Conservation (phyloP, 2,329 filamentous ascomycete species). For the Aspergillus fumigatiaffinis region DNA sequence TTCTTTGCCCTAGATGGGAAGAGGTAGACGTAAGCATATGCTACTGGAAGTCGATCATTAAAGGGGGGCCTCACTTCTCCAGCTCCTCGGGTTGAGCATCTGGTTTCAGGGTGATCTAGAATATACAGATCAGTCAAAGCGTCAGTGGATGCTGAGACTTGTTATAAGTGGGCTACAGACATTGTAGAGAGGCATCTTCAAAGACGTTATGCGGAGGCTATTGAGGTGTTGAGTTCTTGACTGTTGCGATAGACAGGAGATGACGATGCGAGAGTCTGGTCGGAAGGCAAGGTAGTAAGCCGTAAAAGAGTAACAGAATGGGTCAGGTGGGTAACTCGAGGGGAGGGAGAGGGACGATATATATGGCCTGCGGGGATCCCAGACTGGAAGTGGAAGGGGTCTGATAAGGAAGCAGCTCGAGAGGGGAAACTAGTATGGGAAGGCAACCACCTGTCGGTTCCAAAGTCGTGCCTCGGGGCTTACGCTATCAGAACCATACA, state of each 20-base stretch:
- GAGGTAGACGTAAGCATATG: slow-evolving; percentile 11
- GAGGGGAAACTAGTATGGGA: background rate
- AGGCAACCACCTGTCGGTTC: background rate
- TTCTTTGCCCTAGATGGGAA: slow-evolving; percentile 64
- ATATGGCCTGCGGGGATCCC: background rate
- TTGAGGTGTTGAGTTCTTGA: background rate
- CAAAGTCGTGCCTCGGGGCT: background rate
- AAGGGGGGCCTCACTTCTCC: slow-evolving; percentile 52
- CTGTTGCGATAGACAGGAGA: background rate
- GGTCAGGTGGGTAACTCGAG: background rate
- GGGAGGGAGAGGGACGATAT: background rate
- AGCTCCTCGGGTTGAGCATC: slow-evolving; percentile 64
- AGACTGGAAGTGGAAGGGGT: background rate
- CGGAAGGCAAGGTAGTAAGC: background rate
- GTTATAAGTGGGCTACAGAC: slow-evolving; percentile 18
- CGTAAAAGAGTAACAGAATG: background rate
- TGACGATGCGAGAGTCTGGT: background rate
- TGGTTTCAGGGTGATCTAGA: slow-evolving; percentile 74
- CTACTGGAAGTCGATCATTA: background rate
- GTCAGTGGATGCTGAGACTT: background rate
- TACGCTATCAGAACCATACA: background rate
- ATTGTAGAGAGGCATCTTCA: slow-evolving; percentile 39
- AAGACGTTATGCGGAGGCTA: background rate
- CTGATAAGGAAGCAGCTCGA: background rate
- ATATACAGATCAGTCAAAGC: slow-evolving; percentile 1